Conservation (phyloP, 768 basidiomycete genomes). For the Pleurotus djamor region DNA sequence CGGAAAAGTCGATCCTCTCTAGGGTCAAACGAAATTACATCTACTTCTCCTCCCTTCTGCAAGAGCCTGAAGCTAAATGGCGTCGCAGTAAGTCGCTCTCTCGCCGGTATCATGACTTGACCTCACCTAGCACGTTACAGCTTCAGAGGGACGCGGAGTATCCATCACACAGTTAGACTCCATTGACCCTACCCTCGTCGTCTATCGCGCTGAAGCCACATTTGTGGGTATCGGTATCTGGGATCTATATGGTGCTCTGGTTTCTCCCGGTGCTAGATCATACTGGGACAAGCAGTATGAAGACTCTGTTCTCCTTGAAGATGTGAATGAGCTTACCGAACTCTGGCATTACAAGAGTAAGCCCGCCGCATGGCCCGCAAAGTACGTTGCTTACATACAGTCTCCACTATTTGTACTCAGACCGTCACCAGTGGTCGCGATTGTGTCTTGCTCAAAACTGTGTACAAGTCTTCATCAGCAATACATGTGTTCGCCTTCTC, state of each 20-base stretch:
- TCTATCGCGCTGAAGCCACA: constrained; percentile 95
- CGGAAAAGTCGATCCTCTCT: constrained; percentile 81
- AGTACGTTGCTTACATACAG: constrained; percentile 48
- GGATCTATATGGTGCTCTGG: constrained; percentile 89
- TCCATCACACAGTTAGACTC: constrained; percentile 95
- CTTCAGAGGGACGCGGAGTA: constrained; percentile 85
- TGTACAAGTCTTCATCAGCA: constrained; percentile 94
- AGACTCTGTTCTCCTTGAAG: constrained; percentile 82
- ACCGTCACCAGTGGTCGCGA: constrained; percentile 72
- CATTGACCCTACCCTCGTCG: constrained; percentile 94
- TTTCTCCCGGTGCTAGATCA: constrained; percentile 78
- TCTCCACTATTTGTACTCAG: constrained; percentile 12
- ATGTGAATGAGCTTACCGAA: constrained; percentile 88
- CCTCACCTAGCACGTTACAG: constrained; percentile 30
- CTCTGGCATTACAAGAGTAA: constrained; percentile 93
- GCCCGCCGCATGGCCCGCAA: constrained; percentile 84
- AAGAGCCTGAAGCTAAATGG: constrained; percentile 99
- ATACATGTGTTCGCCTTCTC: constrained; percentile 97
- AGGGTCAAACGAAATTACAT: constrained; percentile 93
- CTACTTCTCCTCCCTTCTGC: constrained; percentile 94
- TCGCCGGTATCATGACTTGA: constrained; percentile 6
- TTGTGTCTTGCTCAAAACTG: constrained; percentile 86
- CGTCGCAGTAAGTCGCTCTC: constrained; percentile 60
- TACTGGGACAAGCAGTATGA: constrained; percentile 93
- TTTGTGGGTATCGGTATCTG: constrained; percentile 95